Base-by-base conservation (phyloP, 768 basidiomycete species). In the Fomitopsis serialis region DNA sequence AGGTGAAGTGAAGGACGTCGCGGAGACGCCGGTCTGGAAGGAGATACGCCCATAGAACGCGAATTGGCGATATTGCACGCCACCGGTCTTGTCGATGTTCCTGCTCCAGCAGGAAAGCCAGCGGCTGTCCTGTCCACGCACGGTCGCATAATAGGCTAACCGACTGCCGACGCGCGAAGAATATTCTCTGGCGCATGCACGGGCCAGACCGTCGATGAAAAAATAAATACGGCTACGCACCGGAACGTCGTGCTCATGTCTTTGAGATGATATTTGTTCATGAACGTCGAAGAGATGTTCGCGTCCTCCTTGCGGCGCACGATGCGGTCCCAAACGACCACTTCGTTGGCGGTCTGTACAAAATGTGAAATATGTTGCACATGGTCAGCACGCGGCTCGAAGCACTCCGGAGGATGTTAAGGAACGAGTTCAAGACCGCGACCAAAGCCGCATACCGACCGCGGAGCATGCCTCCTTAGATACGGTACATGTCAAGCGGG, bases 311-410 rank as follows among this genome's bases (percentile, higher is more conserved):
- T 85, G 53, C 86, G 77, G n/a, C 85, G 82, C 42, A 96, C 78
- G 64, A 96, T 95, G 36, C 88, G 83, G 70, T 96, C 93, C 93
- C 93, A 96, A 15, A 95, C 77, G 35, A 95, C 91, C 4, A 94
- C 87, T 19, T 85, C 78, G 65, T 91, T 91, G 54, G 81, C 74
- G 3, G 78, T 75, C 86, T 87, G 62, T 48, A 43, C 50, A 60
- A 54, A 5, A 36, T 1, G 45, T 42, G 22, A 27, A 27, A 47
- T 40, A 40, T 17, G 37, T 40, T 40, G 6, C 37, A 15, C 37
- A 17, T 40, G 37, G 37, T 40, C 37, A 40, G 37, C 37, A 40
- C 37, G 37, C 37, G 37, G 19, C 19, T 40, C 29, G 29, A 32
- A 32, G 29, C 29, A 11, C 11, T 11, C 29, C n/a, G 34, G 34